Evolutionary conservation across 768 basidiomycete genomes (phyloP).

Genomic region (Thelephora ganbajun): DNA sequence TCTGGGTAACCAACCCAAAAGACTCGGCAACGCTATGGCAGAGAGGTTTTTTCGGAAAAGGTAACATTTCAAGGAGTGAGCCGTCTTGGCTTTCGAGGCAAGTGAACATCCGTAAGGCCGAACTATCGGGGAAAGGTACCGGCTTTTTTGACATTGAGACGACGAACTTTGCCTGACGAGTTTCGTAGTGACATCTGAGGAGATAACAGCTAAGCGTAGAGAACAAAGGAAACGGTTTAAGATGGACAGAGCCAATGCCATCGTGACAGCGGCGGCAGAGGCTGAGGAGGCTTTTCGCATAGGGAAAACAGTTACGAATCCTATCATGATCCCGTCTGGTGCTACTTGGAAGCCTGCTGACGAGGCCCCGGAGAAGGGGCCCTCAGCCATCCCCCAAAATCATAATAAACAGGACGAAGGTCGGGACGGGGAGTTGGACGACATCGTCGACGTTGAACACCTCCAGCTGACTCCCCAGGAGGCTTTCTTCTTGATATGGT

Average conservation of each 20-base stretch:
- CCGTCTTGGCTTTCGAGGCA: conserved; percentile 84
- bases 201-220: conserved; percentile 78
- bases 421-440: conserved; percentile 29
- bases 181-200: conserved; percentile 60
- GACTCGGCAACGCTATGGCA: conserved; percentile 71
- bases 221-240: conserved; percentile 89
- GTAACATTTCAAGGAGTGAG: conserved; percentile 86
- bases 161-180: neutral
- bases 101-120: conserved; percentile 40
- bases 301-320: conserved; percentile 47
- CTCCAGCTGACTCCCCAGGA: conserved; percentile 83
- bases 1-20: conserved; percentile 61
- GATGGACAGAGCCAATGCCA: conserved; percentile 77
- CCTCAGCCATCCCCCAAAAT: conserved; percentile 7
- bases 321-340: conserved; percentile 61
- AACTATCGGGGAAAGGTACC: conserved; percentile 38
- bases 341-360: conserved; percentile 59
- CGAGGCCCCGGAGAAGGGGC: neutral
- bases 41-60: conserved; percentile 95
- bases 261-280: conserved; percentile 68
- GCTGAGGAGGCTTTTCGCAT: conserved; percentile 67
- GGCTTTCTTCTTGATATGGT: conserved; percentile 82
- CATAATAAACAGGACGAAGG: conserved; percentile 20
- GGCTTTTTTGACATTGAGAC: neutral
- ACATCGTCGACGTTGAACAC: conserved; percentile 71